These are phyloP conservation scores for Dillenia turbinata DNA, from an alignment of 164 flowering plant genomes.

Conservation along the genomic window DNA sequence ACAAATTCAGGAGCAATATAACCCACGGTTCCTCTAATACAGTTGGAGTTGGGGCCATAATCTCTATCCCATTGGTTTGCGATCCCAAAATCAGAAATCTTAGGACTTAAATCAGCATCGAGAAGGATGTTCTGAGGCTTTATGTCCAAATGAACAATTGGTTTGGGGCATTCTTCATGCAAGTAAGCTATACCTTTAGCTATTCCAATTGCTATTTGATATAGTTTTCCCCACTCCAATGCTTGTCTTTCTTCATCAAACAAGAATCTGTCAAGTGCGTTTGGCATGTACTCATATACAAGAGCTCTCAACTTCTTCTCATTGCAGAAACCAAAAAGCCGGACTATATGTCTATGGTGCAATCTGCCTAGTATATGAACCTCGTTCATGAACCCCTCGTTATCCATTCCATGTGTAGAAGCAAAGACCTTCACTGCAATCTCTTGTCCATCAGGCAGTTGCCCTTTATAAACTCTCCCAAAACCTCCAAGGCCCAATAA, in stretches of 20 bases:
- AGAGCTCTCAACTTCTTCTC: neutral
- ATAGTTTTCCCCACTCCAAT: neutral
- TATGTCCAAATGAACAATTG: neutral
- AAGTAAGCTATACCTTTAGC: neutral
- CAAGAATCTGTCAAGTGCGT: neutral
- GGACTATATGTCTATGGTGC: neutral
- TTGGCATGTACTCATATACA: neutral
- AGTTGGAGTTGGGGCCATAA: neutral
- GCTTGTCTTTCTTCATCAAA: neutral
- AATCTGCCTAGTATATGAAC: neutral
- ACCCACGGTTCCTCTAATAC: neutral
- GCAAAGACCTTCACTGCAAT: neutral
- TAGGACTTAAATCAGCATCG: neutral
- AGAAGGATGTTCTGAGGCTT: neutral
- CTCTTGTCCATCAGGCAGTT: neutral
- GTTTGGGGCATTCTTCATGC: neutral
- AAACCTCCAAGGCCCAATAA: neutral
- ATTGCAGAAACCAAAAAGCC: neutral
- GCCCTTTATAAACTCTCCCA: neutral
- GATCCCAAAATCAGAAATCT: neutral
- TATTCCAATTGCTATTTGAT: neutral
- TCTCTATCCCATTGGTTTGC: neutral
- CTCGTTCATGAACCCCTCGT: neutral
- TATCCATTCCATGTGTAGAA: neutral
- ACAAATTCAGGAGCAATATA: neutral